A percentile compares a stretch with the other conserved stretches of the same genome.
These are phyloP conservation scores for Wickerhamiella galacta DNA, from an alignment of 805 yeast genomes.

Conservation along the genomic window DNA sequence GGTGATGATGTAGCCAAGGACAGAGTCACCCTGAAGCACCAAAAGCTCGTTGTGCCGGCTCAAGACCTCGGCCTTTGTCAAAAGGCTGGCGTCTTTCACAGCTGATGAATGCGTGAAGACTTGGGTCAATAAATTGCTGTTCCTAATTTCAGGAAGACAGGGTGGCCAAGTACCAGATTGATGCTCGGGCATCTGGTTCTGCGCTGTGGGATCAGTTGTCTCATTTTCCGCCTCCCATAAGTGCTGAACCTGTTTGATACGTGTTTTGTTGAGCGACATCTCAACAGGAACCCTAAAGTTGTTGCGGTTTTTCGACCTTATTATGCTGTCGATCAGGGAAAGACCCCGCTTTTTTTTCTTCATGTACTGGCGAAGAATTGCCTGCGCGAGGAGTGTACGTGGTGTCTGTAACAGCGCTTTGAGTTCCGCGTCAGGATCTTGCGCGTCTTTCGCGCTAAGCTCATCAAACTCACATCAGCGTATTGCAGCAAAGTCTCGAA, in stretches of 20 bases:
- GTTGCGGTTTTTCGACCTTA: slow-evolving; percentile 6
- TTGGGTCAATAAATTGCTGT: slow-evolving; percentile 40
- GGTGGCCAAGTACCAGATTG: slow-evolving; percentile 39
- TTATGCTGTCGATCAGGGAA: slow-evolving; percentile 39
- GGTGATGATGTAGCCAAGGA: slow-evolving; percentile 58
- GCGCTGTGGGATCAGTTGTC: not conserved
- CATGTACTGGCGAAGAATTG: slow-evolving; percentile 37
- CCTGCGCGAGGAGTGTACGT: slow-evolving; percentile 42
- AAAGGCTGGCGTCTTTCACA: slow-evolving; percentile 32
- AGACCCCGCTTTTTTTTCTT: slow-evolving; percentile 33
- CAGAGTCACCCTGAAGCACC: slow-evolving; percentile 83
- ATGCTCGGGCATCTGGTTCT: not conserved
- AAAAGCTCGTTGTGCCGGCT: slow-evolving; percentile 66
- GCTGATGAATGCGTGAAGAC: slow-evolving; percentile 50
- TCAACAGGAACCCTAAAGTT: not conserved
- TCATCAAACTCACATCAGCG: slow-evolving; percentile 36
- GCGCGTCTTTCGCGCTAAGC: slow-evolving; percentile 18
- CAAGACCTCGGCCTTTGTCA: slow-evolving; percentile 21
- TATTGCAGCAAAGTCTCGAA: slow-evolving; percentile 33
- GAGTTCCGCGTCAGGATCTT: slow-evolving; percentile 29
- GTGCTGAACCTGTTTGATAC: too few species aligned
- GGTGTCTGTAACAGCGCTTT: slow-evolving; percentile 35
- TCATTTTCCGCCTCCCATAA: not conserved
- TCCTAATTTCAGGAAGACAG: slow-evolving; percentile 46
- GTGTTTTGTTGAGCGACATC: too few species aligned